Evolutionary conservation across 768 basidiomycete species (phyloP).

Genomic region (Lyophyllum decastes): DNA sequence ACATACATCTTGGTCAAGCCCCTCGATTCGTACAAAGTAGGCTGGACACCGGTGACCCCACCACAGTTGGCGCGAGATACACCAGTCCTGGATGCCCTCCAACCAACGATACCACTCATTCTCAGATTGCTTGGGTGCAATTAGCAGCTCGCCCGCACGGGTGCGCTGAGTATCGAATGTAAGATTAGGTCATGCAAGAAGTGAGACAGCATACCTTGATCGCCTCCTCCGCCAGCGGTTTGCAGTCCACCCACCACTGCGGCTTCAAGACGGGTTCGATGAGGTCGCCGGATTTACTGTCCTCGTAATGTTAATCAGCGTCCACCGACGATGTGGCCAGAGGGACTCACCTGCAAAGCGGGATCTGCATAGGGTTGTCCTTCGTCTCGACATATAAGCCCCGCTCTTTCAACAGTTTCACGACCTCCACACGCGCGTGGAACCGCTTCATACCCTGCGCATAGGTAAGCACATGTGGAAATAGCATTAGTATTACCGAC

Average conservation of each 20-base stretch:
- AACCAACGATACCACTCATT: conserved; percentile 97
- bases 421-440: conserved; percentile 83
- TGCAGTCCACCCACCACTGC: conserved; percentile 98
- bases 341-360: conserved; percentile 74
- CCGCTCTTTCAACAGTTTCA: conserved; percentile 79
- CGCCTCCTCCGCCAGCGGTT: conserved; percentile 87
- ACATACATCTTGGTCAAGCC: conserved; percentile 65
- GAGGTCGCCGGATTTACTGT: conserved; percentile 92
- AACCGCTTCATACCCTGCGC: conserved; percentile 94
- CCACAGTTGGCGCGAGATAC: conserved; percentile 98
- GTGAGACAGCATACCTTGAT: conserved; percentile 58
- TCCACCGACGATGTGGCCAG: not conserved
- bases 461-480: not conserved
- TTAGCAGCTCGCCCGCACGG: conserved; percentile 79
- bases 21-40: conserved; percentile 88
- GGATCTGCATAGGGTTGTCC: conserved; percentile 97
- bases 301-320: conserved; percentile 5
- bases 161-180: conserved; percentile 63
- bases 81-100: conserved; percentile 97
- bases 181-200: not conserved
- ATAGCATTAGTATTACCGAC: conserved; percentile 11
- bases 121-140: conserved; percentile 84
- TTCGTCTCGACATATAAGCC: conserved; percentile 89
- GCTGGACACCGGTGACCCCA: conserved; percentile 98
- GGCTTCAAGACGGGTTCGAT: conserved; percentile 96